These are phyloP conservation scores for Trametes gibbosa DNA, from an alignment of 768 basidiomycete genomes.

Conservation along the genomic window DNA sequence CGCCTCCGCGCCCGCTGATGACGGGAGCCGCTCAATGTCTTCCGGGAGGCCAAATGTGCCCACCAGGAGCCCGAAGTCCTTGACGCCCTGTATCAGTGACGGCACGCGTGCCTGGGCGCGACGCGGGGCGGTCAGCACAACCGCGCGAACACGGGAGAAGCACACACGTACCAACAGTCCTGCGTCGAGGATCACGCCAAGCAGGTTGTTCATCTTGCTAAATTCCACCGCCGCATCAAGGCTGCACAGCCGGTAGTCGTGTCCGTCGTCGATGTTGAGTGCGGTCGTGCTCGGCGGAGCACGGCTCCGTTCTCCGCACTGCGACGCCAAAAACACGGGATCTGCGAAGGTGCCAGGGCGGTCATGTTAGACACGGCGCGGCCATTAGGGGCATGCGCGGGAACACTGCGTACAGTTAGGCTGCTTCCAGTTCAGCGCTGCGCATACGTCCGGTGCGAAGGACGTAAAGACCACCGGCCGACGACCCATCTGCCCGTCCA, in stretches of 20 bases:
- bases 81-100: slow-evolving; percentile 82
- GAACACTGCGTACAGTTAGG: slow-evolving; percentile 76
- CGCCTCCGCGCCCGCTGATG: slow-evolving; percentile 36
- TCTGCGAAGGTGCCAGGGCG: slow-evolving; percentile 45
- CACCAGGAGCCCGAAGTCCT: slow-evolving; percentile 84
- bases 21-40: slow-evolving; percentile 33
- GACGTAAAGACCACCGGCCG: slow-evolving; percentile 90
- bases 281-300: slow-evolving; percentile 40
- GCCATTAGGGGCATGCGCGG: background rate
- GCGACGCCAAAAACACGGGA: slow-evolving; percentile 92
- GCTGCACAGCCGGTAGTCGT: slow-evolving; percentile 55
- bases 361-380: slow-evolving; percentile 2
- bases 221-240: slow-evolving; percentile 92
- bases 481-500: slow-evolving; percentile 51
- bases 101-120: slow-evolving; percentile 76
- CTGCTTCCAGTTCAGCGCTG: slow-evolving; percentile 97
- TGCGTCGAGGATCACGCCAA: slow-evolving; percentile 89
- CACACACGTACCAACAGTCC: slow-evolving; percentile 67
- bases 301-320: slow-evolving; percentile 65
- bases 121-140: slow-evolving; percentile 11
- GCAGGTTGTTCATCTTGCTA: slow-evolving; percentile 85
- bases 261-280: slow-evolving; percentile 40
- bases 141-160: background rate
- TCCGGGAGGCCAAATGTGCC: slow-evolving; percentile 73
- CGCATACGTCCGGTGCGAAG: slow-evolving; percentile 86